phyloP scores from a whole-genome alignment of 768 basidiomycete genomes.

The Panaeolus cyanescens region DNA sequence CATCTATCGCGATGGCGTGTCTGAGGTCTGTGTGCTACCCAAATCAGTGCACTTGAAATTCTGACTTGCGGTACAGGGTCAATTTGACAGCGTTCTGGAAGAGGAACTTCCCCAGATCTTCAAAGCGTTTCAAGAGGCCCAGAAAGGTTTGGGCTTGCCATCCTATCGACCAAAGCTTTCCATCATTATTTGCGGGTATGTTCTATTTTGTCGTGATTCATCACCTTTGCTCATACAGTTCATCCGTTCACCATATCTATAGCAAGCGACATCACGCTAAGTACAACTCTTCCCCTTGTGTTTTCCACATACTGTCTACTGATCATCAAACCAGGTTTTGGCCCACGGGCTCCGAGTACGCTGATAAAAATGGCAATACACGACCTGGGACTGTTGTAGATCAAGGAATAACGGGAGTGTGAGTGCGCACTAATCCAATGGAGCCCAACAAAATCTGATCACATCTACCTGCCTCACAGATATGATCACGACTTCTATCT shows the following conservation, averaged over 20 bases:
- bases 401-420: constrained; percentile 73
- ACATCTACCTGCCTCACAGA: constrained; percentile 29
- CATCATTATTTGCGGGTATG: constrained; percentile 74
- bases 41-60: background rate
- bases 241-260: background rate
- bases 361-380: constrained; percentile 74
- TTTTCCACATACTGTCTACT: background rate
- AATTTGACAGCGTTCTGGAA: constrained; percentile 62
- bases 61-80: constrained; percentile 50
- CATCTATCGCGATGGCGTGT: constrained; percentile 82
- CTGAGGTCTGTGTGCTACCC: constrained; percentile 51
- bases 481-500: constrained; percentile 71
- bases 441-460: background rate
- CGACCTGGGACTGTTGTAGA: constrained; percentile 81
- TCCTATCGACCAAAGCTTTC: constrained; percentile 64
- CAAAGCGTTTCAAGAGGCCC: constrained; percentile 58
- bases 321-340: constrained; percentile 44
- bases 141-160: constrained; percentile 38
- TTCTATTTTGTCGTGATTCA: background rate
- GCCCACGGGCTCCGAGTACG: constrained; percentile 48
- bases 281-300: constrained; percentile 27
- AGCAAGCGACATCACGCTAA: constrained; percentile 69
- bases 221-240: background rate
- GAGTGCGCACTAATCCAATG: constrained; percentile 20
- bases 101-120: constrained; percentile 66